A percentile compares a stretch with the other conserved stretches of the same genome.
Conservation (phyloP, 129 eudicot species). For the Oenanthe sinensis region DNA sequence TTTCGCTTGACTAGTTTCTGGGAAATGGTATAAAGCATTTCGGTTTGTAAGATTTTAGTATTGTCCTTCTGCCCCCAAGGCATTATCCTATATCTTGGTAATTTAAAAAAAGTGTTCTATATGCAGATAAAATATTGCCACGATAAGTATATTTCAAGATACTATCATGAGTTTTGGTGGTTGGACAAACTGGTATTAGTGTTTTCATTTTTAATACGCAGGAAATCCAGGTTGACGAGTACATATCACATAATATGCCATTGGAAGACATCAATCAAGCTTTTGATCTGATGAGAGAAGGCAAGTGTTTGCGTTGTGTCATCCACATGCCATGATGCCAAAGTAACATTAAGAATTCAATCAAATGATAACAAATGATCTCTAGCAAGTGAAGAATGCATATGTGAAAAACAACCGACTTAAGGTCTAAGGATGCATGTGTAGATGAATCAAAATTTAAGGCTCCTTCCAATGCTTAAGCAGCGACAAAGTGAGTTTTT, state of each 20-base stretch:
- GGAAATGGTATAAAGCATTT: not conserved
- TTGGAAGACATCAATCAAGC: constrained; percentile 79
- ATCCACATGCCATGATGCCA: constrained; percentile 93
- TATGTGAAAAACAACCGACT: not conserved
- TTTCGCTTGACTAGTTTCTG: not conserved
- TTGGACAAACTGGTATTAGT: not conserved
- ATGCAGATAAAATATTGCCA: not conserved
- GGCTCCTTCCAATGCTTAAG: not conserved
- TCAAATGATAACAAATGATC: not conserved
- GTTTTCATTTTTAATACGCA: constrained; percentile 20
- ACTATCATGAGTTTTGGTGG: not conserved
- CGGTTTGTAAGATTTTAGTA: not conserved
- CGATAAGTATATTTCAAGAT: not conserved
- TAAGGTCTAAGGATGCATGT: not conserved
- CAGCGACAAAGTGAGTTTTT: not conserved
- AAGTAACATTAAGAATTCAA: constrained; percentile 10
- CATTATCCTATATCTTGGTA: too few relatives aligned
- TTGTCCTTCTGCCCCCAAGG: not conserved
- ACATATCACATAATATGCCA: constrained; percentile 62
- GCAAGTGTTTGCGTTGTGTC: constrained; percentile 84
- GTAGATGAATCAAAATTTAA: not conserved
- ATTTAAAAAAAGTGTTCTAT: too few relatives aligned
- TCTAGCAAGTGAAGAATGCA: not conserved
- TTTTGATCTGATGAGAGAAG: constrained; percentile 67
- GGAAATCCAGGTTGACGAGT: constrained; percentile 73